phyloP scores from a whole-genome alignment of 1,139 yeast species.

The Taphrina confusa region DNA sequence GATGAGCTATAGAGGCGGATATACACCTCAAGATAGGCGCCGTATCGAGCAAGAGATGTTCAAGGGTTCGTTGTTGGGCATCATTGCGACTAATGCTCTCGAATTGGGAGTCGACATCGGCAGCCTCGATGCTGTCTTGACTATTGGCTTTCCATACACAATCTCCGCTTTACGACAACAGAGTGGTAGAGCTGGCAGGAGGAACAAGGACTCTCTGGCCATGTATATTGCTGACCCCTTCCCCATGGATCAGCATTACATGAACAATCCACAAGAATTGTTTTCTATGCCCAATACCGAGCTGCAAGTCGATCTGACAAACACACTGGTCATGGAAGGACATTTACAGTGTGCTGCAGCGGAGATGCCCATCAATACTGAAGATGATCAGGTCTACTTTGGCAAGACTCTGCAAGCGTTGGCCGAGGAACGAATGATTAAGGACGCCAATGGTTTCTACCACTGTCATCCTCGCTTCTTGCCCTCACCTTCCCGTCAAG shows the following conservation, averaged over 20 bases:
- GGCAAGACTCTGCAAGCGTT: conserved; percentile 40
- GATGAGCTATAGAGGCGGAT: conserved; percentile 95
- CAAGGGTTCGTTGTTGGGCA: conserved; percentile 76
- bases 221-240: conserved; percentile 79
- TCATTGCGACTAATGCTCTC: conserved; percentile 90
- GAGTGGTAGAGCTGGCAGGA: conserved; percentile 93
- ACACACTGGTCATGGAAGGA: conserved; percentile 63
- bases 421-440: conserved; percentile 30
- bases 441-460: conserved; percentile 54
- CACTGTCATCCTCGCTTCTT: conserved; percentile 65
- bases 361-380: conserved; percentile 65
- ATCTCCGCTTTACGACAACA: conserved; percentile 89
- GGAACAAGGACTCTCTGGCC: conserved; percentile 73
- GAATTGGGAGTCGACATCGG: conserved; percentile 96
- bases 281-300: conserved; percentile 51
- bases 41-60: conserved; percentile 88
- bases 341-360: conserved; percentile 95
- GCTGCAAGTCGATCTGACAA: conserved; percentile 57
- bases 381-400: conserved; percentile 61
- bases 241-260: conserved; percentile 84
- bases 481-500: conserved; percentile 78
- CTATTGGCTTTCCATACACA: conserved; percentile 89
- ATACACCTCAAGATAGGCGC: conserved; percentile 79
- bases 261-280: conserved; percentile 68
- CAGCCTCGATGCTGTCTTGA: conserved; percentile 81